Conservation (phyloP, 352 stramenopile species). For the Phytophthora hibernalis region DNA sequence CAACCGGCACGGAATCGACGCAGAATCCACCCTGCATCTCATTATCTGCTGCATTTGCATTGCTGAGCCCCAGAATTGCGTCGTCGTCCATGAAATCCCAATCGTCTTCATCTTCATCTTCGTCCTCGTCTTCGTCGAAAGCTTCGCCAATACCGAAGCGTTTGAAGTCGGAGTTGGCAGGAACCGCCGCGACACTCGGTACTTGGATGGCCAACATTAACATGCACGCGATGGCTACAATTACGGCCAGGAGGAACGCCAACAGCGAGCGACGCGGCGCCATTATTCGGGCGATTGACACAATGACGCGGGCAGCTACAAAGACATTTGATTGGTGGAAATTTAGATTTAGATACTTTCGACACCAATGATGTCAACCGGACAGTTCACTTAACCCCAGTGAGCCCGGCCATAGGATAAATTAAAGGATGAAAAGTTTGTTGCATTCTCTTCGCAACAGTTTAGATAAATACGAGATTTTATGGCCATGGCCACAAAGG, state of each 20-base stretch:
- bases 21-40: slow-evolving; percentile 24
- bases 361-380: too few species aligned
- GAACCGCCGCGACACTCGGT: slow-evolving; percentile 13
- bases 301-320: slow-evolving; percentile 12
- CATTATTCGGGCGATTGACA: slow-evolving; percentile 1
- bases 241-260: slow-evolving; percentile 21
- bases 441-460: too few species aligned
- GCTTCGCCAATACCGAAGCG: slow-evolving; percentile 26
- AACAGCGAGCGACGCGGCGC: slow-evolving; percentile 16
- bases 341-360: background rate
- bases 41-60: background rate
- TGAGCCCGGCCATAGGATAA: too few species aligned
- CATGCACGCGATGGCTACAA: slow-evolving; percentile 29
- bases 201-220: slow-evolving; percentile 28
- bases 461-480: too few species aligned
- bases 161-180: slow-evolving; percentile 14
- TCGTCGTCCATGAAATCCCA: slow-evolving; percentile 76
- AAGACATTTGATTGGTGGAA: slow-evolving; percentile 31
- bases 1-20: slow-evolving; percentile 40
- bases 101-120: slow-evolving; percentile 55
- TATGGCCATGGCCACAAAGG: too few species aligned
- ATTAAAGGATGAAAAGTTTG: too few species aligned
- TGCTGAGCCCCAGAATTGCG: slow-evolving; percentile 38
- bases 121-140: slow-evolving; percentile 51
- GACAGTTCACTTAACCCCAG: too few species aligned